A percentile compares a stretch with the other conserved stretches of the same genome.
These are phyloP conservation scores for Excoecaria agallocha DNA, from an alignment of 345 rosid genomes.

Conservation along the genomic window DNA sequence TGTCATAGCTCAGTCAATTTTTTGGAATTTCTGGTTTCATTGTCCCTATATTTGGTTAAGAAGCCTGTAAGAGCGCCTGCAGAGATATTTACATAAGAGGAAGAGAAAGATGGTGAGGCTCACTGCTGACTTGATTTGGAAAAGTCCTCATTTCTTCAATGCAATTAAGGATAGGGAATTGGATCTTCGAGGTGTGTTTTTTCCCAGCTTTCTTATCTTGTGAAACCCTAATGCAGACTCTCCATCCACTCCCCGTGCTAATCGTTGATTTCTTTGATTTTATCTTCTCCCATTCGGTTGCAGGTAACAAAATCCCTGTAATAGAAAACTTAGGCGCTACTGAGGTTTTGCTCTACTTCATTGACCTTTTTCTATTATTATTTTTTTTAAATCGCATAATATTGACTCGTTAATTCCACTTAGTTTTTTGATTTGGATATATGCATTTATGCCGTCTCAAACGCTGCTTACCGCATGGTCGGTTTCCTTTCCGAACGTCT, in stretches of 20 bases:
- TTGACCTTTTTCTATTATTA: neutral
- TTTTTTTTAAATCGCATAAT: neutral
- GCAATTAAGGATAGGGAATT: slow-evolving; percentile 95
- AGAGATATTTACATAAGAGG: neutral
- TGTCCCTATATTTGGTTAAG: neutral
- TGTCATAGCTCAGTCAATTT: neutral
- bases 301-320: slow-evolving; percentile 94
- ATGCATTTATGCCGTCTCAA: neutral
- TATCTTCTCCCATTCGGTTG: neutral
- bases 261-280: neutral
- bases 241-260: neutral
- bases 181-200: slow-evolving; percentile 77
- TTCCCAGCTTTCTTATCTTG: neutral
- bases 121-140: slow-evolving; percentile 97
- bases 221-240: slow-evolving; percentile 17
- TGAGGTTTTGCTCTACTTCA: slow-evolving; percentile 49
- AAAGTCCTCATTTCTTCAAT: slow-evolving; percentile 97
- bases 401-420: neutral
- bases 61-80: neutral
- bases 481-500: neutral
- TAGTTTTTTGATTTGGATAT: neutral
- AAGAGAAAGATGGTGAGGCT: slow-evolving; percentile 76
- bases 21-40: neutral
- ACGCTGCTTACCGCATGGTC: neutral
- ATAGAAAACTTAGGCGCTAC: slow-evolving; percentile 99